phyloP scores from a whole-genome alignment of 2,329 filamentous ascomycete species.

The Fulvia fulva region DNA sequence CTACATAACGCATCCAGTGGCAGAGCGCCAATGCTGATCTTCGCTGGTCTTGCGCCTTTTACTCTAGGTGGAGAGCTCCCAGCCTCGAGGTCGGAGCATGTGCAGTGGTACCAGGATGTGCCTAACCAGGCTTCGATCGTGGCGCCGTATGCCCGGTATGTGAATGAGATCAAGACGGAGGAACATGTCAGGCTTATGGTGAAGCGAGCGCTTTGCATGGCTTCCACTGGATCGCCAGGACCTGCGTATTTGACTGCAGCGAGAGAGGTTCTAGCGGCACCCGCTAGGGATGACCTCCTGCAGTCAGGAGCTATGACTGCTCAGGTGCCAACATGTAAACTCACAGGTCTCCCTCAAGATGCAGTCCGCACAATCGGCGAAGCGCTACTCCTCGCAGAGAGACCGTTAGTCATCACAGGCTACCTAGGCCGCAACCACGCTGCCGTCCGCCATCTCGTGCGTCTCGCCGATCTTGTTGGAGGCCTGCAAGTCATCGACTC shows the following conservation, averaged over 20 bases:
- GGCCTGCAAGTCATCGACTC: conserved; percentile 66
- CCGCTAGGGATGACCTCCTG: conserved; percentile 41
- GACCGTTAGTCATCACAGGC: conserved; percentile 64
- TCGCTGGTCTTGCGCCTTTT: conserved; percentile 69
- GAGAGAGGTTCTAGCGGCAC: conserved; percentile 70
- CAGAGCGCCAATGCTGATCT: conserved; percentile 66
- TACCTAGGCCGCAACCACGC: conserved; percentile 64
- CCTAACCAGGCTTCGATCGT: conserved; percentile 73
- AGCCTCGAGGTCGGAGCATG: conserved; percentile 70
- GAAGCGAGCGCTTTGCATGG: conserved; percentile 73
- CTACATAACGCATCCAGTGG: conserved; percentile 72
- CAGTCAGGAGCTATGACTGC: conserved; percentile 54
- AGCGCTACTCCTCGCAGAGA: conserved; percentile 57
- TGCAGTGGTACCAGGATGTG: conserved; percentile 77
- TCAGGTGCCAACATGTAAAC: conserved; percentile 49
- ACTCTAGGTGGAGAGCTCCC: conserved; percentile 63
- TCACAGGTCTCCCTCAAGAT: conserved; percentile 50
- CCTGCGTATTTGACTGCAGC: conserved; percentile 73
- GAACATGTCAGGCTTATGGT: conserved; percentile 82
- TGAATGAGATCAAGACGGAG: conserved; percentile 72
- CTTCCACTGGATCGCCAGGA: conserved; percentile 66
- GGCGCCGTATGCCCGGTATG: conserved; percentile 74
- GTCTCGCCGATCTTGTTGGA: conserved; percentile 61
- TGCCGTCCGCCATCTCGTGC: conserved; percentile 56
- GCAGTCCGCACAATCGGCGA: conserved; percentile 57